Evolutionary conservation across 2,329 filamentous ascomycete genomes (phyloP), one percentile per base, ranked within the genome.

Genomic region (Diaporthe sp.): DNA sequence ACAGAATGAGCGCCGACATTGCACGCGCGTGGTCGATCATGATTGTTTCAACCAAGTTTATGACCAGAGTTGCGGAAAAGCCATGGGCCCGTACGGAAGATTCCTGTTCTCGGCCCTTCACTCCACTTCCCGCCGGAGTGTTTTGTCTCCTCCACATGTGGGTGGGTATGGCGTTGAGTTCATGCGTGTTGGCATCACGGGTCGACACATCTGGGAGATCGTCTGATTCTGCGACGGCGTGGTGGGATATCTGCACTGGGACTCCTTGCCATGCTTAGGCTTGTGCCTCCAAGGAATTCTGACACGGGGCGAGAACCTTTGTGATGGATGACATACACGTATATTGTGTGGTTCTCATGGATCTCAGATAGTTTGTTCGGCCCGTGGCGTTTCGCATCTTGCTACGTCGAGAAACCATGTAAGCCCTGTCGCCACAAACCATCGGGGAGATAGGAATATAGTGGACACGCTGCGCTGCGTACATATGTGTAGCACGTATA

Each of bases 201-300:
- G 65, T 70, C 65, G 49, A 70, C 65, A 70, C 49, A 42, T 55
- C 49, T 70, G 65, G 34, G 65, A 9, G 65, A 70, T 70, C 65
- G 34, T 70, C 65, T 70, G 65, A 70, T 42, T 42, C 65, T 55
- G 65, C 65, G 65, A 70, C 65, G 65, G 22, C 31, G 28, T 39
- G 31, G 31, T 31, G 63, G 20, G 31, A 51, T 37, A 53, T 39
- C 47, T 31, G 22, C 31, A 31, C 65, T 17, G 65, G 49, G 34
- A 55, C 65, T 55, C 65, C 49, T 55, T 70, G 65, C 34, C n/a
- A 15, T 6, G 8, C 8, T 2, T 34, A 25, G n/a, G 65, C 47
- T 70, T 17, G 8, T 55, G 6, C 13, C 13, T 42, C 34, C 65
- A 70, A 70, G 34, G n/a, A 5, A 20, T 20, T 20, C 47, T 68